A percentile compares a stretch with the other conserved stretches of the same genome.
Evolutionary conservation across 352 stramenopile species (phyloP).

Genomic region (Pythium volutum): DNA sequence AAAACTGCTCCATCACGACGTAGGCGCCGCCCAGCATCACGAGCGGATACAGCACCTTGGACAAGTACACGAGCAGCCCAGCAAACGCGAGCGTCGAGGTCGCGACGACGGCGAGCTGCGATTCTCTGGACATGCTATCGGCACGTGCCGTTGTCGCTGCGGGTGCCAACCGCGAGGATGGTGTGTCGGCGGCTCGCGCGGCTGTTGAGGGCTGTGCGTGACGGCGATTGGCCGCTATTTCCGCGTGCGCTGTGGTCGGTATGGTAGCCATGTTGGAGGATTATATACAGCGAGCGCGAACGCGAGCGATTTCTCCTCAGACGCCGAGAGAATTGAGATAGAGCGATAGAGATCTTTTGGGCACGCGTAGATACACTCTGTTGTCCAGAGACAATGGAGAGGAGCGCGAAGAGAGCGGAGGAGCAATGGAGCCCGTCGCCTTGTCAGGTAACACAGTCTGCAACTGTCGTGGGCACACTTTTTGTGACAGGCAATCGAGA

Average conservation of each 20-base stretch:
- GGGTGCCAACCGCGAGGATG: background rate
- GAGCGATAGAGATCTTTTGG: background rate
- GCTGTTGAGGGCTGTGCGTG: background rate
- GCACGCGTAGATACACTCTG: too few species aligned
- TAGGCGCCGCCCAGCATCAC: constrained; percentile 19
- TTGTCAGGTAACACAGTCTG: too few species aligned
- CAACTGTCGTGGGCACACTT: too few species aligned
- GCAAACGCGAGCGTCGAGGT: constrained; percentile 21
- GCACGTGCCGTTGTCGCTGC: background rate
- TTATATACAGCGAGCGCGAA: background rate
- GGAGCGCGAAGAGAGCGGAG: background rate
- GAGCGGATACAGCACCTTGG: constrained; percentile 24
- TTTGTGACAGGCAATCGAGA: background rate
- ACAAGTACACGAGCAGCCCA: constrained; percentile 26
- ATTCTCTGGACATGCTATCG: constrained; percentile 21
- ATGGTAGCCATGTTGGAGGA: background rate
- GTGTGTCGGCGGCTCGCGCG: background rate
- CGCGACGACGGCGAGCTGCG: constrained; percentile 20
- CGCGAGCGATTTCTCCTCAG: background rate
- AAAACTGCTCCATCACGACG: constrained; percentile 18
- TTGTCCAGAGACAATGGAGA: too few species aligned
- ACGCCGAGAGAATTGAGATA: background rate
- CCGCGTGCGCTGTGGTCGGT: background rate
- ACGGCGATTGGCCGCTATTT: constrained; percentile 13
- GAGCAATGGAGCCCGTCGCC: too few species aligned